phyloP scores from a whole-genome alignment of 108 stramenopile species.

The Fragilaria crotonensis region DNA sequence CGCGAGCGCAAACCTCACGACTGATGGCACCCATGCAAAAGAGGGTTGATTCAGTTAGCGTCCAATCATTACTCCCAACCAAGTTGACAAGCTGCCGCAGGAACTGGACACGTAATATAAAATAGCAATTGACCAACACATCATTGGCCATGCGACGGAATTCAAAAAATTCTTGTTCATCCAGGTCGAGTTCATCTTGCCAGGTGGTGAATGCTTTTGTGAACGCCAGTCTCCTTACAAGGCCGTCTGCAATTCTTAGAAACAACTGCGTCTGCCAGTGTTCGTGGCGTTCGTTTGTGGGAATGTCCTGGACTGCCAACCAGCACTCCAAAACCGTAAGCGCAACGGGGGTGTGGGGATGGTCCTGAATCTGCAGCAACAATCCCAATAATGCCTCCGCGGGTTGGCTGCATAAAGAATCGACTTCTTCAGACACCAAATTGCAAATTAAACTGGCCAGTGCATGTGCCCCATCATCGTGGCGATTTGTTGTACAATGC shows the following conservation, averaged over 20 bases:
- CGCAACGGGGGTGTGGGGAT: constrained; percentile 33
- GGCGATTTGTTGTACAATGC: constrained; percentile 12
- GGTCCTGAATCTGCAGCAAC: constrained; percentile 38
- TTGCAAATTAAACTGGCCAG: constrained; percentile 33
- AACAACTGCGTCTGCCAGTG: constrained; percentile 26
- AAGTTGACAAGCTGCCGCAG: constrained; percentile 22
- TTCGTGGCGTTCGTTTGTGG: constrained; percentile 30
- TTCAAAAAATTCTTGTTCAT: constrained; percentile 44
- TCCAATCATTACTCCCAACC: constrained; percentile 28
- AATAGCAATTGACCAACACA: constrained; percentile 43
- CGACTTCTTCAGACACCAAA: constrained; percentile 44
- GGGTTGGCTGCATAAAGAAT: constrained; percentile 22
- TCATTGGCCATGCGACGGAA: constrained; percentile 40
- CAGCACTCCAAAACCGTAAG: constrained; percentile 45
- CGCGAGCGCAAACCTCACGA: constrained; percentile 35
- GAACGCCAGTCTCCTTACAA: constrained; percentile 30
- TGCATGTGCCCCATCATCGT: constrained; percentile 39
- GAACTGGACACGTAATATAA: constrained; percentile 29
- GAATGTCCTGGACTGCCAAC: constrained; percentile 58
- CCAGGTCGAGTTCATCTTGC: constrained; percentile 51
- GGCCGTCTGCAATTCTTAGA: constrained; percentile 17
- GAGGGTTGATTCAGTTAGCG: constrained; percentile 27
- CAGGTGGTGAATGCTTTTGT: constrained; percentile 29
- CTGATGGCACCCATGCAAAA: constrained; percentile 29
- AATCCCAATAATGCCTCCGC: constrained; percentile 34